Base-by-base conservation (phyloP, 371 early-diverging fungal species). In the Batkoa obscura region DNA sequence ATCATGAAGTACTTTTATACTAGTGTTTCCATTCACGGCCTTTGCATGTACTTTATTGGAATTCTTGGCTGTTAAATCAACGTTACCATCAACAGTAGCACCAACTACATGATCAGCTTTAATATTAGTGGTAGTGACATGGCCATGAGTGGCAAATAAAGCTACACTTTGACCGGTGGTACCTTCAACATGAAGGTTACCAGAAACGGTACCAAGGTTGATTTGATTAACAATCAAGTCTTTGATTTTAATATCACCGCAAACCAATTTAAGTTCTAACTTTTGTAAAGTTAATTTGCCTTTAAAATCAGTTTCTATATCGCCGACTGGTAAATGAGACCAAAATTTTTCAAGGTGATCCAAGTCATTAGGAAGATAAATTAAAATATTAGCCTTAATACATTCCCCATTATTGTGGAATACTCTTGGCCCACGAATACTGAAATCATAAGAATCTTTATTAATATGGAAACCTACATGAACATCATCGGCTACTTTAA, bases 81-180 rank as follows among this genome's bases (percentile, higher is more conserved):
- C 35, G 53, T 37, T 38, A 53, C 53, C 53, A 34, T 53, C 39
- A 37, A 39, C 53, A 15, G 53, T 53, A 37, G 38, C 53, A 3
- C 53, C 53, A 10, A 53, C 39, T 37, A 53, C 38, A 23, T 37
- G 39, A 3, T 39, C 39, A n/a, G 53, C 12, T 12, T 35, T 34
- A 30, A 53, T 17, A 38, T 53, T 39, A 8, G 6, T 37, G 38
- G 53, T 39, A 3, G 15, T 53, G n/a, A 53, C 39, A 17, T 53
- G 15, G 12, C 53, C 53, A 17, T 35, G 3, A 38, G 15, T 12
- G 2, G 42, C 5, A 9, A n/a, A 53, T 17, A 53, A 39, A 17
- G 34, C 35, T 2, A 53, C 42, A 2, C 38, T 17, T 53, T 38
- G 15, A 38, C 38, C 35, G 30, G 6, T 38, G 38, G 53, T 38